phyloP scores from a whole-genome alignment of 345 rosid species.

The Erysimum cheiranthoides region DNA sequence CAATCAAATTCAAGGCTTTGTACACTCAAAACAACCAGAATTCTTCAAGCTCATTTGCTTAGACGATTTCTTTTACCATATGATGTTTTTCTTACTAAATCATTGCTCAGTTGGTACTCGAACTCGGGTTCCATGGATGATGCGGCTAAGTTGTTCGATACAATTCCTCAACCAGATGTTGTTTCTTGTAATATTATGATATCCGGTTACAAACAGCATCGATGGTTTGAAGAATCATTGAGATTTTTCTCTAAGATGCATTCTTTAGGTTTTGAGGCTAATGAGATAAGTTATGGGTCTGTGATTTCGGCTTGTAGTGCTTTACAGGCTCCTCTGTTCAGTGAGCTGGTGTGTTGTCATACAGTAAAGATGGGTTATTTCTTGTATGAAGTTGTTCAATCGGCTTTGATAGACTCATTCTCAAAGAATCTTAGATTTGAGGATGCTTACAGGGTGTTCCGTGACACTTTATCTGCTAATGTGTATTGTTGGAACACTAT shows the following conservation, averaged over 20 bases:
- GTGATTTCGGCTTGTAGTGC: conserved; percentile 67
- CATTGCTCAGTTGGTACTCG: conserved; percentile 58
- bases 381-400: conserved; percentile 59
- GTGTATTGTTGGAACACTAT: conserved; percentile 73
- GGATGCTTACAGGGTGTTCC: conserved; percentile 68
- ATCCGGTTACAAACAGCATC: conserved; percentile 55
- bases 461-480: conserved; percentile 55
- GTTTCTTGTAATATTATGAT: conserved; percentile 72
- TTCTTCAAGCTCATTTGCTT: conserved; percentile 56
- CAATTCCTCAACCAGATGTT: conserved; percentile 58
- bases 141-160: conserved; percentile 72
- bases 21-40: conserved; percentile 47
- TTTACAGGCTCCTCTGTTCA: conserved; percentile 47
- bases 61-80: conserved; percentile 46
- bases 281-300: conserved; percentile 68
- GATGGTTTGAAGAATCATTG: conserved; percentile 52
- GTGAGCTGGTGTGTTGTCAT: conserved; percentile 60
- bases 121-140: conserved; percentile 50
- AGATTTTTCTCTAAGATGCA: conserved; percentile 60
- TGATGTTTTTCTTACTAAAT: conserved; percentile 50
- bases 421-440: conserved; percentile 52
- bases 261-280: conserved; percentile 51
- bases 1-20: conserved; percentile 44
- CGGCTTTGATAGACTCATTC: conserved; percentile 67
- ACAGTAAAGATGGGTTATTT: conserved; percentile 60